Conservation (phyloP, 148 eudicot genomes). For the Amaranthus hypochondriacus region DNA sequence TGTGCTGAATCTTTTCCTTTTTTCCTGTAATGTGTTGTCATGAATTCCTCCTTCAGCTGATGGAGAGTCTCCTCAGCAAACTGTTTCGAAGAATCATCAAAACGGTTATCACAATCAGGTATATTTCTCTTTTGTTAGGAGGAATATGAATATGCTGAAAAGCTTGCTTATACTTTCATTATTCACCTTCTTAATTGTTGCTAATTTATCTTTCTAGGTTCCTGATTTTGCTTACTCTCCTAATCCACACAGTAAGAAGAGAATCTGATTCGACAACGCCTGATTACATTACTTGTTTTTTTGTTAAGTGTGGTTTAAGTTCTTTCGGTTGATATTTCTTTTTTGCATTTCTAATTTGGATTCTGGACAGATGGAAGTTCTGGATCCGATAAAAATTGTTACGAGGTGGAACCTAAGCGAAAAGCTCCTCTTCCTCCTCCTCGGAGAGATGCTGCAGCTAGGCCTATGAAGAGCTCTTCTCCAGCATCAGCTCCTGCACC, state of each 20-base stretch:
- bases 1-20: slow-evolving; percentile 9
- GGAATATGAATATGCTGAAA: slow-evolving; percentile 30
- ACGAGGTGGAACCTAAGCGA: slow-evolving; percentile 54
- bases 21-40: slow-evolving; percentile 9
- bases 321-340: slow-evolving; percentile 3
- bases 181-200: neutral
- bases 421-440: slow-evolving; percentile 43
- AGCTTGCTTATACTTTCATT: neutral
- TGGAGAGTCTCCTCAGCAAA: slow-evolving; percentile 76
- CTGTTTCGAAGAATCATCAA: slow-evolving; percentile 44
- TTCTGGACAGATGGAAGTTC: slow-evolving; percentile 57
- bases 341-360: neutral
- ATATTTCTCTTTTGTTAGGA: slow-evolving; percentile 21
- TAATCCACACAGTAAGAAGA: slow-evolving; percentile 70
- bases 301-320: neutral
- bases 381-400: slow-evolving; percentile 48
- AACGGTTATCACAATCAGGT: slow-evolving; percentile 81
- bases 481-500: slow-evolving; percentile 61
- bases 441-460: slow-evolving; percentile 47
- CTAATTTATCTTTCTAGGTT: slow-evolving; percentile 41
- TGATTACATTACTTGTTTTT: no score
- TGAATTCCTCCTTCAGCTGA: slow-evolving; percentile 49
- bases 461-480: slow-evolving; percentile 41
- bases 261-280: slow-evolving; percentile 26
- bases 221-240: slow-evolving; percentile 91